phyloP scores from a whole-genome alignment of 2,329 filamentous ascomycete species.

The Fusarium decemcellulare region DNA sequence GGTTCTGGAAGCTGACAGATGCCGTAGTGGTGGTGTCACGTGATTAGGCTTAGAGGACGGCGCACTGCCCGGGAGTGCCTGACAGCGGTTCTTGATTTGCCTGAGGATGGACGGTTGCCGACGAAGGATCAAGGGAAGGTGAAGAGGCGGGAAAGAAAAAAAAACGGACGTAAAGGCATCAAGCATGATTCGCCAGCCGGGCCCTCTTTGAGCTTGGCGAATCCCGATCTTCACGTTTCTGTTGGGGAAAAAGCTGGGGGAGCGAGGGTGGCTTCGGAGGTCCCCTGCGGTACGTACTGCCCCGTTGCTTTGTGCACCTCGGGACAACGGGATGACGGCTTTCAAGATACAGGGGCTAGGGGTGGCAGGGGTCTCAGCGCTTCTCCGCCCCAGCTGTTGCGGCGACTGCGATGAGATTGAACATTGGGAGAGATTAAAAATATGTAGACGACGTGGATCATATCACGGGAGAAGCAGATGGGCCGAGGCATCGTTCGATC shows the following conservation, averaged over 20 bases:
- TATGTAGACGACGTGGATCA: constrained; percentile 10
- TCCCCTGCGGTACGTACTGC: constrained; percentile 24
- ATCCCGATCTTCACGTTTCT: constrained; percentile 45
- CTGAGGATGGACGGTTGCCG: constrained; percentile 7
- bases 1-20: constrained; percentile 26
- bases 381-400: constrained; percentile 15
- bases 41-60: neutral
- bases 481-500: constrained; percentile 44
- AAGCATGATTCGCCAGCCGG: constrained; percentile 28
- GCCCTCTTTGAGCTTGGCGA: constrained; percentile 37
- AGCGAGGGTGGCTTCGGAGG: constrained; percentile 16
- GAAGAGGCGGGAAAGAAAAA: constrained; percentile 7
- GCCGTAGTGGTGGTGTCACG: constrained; percentile 15
- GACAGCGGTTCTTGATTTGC: neutral
- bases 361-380: neutral
- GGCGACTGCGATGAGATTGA: constrained; percentile 2
- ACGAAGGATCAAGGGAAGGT: constrained; percentile 6
- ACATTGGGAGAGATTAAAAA: neutral
- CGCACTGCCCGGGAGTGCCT: too few relatives aligned
- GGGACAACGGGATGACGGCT: constrained; percentile 34
- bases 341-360: neutral
- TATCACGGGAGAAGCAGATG: constrained; percentile 36
- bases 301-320: constrained; percentile 9
- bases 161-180: constrained; percentile 10
- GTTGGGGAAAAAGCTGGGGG: constrained; percentile 48